Base-by-base conservation (phyloP, 2,329 filamentous ascomycete species). In the Verruconis gallopava region DNA sequence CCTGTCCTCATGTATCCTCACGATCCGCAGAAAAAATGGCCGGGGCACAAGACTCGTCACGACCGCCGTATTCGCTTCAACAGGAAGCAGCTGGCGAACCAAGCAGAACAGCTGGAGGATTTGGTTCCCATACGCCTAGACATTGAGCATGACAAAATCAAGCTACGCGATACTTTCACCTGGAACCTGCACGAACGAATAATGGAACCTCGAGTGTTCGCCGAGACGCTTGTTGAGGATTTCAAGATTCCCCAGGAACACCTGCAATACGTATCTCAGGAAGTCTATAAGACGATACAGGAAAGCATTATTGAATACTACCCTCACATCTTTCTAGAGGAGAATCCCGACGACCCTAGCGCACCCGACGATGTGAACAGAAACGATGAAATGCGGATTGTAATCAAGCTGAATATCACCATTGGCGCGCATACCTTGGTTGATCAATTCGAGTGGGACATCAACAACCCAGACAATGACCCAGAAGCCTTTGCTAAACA, bases 391-490 rank as follows among this genome's bases (percentile, higher is more conserved):
- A 95, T 98, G 89, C 81, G 91, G 39, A 83, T 98, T 51, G 67
- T 93, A 34, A 77, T 98, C 62, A 96, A 95, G 62, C 71, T 98
- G 39, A 95, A 96, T 62, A 94, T 98, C 55, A 96, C 91, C 4
- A 95, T 98, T 55, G 91, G 89, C 32, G 81, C 85, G 48, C 85
- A 93, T 55, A 96, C 88, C 0, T 69, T 98, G 19, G 81, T 95
- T 25, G 91, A 98, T 55, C 91, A 96, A 58, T 96, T 98, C 47
- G 91, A 98, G 62, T 98, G 91, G 91, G 91, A 98, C 53, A 86
- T 96, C 57, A 96, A 96, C 62, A 93, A 94, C 58, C 82, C 88
- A 0, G 67, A 81, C 42, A 98, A 98, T 59, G 93, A 83, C 0
- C 86, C 91, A 2, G 91, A 98, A 62, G 85, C 93, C 44, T 98